Evolutionary conservation across 176 grass and related monocot species (phyloP), one percentile per base, ranked within the genome.

Genomic region (Oryza glumipatula): DNA sequence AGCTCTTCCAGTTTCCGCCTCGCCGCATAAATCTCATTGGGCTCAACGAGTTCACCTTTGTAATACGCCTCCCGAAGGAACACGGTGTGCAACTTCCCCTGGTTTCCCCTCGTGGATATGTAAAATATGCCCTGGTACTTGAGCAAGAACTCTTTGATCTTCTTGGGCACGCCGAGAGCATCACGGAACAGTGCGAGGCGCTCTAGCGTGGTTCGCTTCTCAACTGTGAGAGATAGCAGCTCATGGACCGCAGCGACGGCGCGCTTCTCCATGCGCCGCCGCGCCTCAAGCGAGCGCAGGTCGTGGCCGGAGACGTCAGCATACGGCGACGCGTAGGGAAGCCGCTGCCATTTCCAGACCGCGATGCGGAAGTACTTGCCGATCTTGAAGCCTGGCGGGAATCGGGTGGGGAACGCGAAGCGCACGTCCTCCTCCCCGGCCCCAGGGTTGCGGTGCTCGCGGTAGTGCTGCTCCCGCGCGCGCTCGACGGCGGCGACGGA

Each of bases 351-450:
- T 81, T 94, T 95, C 93, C 93, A 98, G 32, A 92, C 89, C 17
- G 93, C 91, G 16, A 98, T 90, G 16, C 93, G 89, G 58, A 90
- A 95, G 49, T 94, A 98, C 85, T 98, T 98, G 63, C 96, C 93
- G 69, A 94, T 95, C 94, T 95, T 98, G 58, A 98, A 98, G 4
- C 96, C 96, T 21, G 93, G 93, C 7, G 96, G 96, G 78, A 95
- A 98, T 44, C 86, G 85, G 58, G 79, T 87, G 28, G 92, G 90
- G 83, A 98, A 95, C 68, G 93, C 91, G 43, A 98, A 98, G 69
- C 91, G 91, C 9, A 91, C 88, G 61, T 98, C 93, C 71, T 94
- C 96, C 73, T 90, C 90, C 64, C 80, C 89, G 1, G 74, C 70
- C 16, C 70, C 89, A 11, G 80, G 88, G 36, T 77, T 39, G 8